Evolutionary conservation across 1,284 basidiomycete genomes (phyloP).

Genomic region (Rhodofomes roseus): DNA sequence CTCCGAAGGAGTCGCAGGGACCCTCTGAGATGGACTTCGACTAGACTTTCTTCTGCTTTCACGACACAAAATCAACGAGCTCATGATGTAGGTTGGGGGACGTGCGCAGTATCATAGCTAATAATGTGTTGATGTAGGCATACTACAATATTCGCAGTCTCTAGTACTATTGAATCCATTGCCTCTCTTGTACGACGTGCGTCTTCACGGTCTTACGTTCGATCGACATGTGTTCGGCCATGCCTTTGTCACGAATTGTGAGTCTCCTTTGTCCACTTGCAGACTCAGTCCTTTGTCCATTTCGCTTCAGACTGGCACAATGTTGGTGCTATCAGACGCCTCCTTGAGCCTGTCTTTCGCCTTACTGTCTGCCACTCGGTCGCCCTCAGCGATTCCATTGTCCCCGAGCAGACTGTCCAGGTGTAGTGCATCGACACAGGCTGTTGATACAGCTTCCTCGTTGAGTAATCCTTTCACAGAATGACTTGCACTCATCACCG

Average conservation of each 20-base stretch:
- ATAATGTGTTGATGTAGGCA: conserved; percentile 14
- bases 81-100: background rate
- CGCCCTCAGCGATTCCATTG: too few relatives aligned
- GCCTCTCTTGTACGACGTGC: background rate
- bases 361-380: too few relatives aligned
- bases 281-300: too few relatives aligned
- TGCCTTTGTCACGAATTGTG: background rate
- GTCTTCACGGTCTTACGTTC: background rate
- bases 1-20: conserved; percentile 7
- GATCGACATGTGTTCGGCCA: background rate
- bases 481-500: too few relatives aligned
- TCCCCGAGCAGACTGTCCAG: background rate
- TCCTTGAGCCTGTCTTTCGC: background rate
- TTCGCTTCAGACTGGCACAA: background rate
- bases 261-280: too few relatives aligned
- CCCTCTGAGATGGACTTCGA: conserved; percentile 10
- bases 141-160: conserved; percentile 6
- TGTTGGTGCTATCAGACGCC: background rate
- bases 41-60: conserved; percentile 1
- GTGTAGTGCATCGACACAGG: too few relatives aligned
- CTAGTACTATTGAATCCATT: background rate
- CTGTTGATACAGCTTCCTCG: too few relatives aligned
- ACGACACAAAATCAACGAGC: background rate
- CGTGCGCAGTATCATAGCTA: conserved; percentile 10
- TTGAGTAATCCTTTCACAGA: too few relatives aligned